Conservation (phyloP, 257 asterid species). For the Nyctanthes arbortristis region DNA sequence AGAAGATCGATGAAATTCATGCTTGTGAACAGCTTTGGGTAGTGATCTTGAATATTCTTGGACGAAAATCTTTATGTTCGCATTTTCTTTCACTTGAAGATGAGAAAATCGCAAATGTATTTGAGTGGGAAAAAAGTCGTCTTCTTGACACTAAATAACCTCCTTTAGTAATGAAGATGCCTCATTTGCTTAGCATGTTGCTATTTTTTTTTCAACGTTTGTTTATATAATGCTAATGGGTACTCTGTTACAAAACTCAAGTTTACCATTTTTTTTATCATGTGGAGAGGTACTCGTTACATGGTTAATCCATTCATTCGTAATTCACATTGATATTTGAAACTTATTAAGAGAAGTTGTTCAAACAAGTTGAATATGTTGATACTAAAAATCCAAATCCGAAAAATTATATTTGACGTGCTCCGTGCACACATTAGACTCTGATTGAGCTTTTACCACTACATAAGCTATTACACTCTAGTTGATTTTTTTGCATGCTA, state of each 20-base stretch:
- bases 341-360: no score
- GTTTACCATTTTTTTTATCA: no score
- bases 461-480: no score
- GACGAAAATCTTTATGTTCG: slow-evolving; percentile 36
- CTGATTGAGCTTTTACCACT: no score
- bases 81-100: slow-evolving; percentile 40
- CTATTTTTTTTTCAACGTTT: slow-evolving; percentile 1
- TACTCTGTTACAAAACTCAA: not conserved
- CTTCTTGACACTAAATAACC: slow-evolving; percentile 34
- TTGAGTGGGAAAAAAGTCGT: slow-evolving; percentile 60
- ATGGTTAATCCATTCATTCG: no score
- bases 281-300: no score
- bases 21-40: slow-evolving; percentile 68
- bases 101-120: slow-evolving; percentile 42
- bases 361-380: no score
- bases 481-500: no score
- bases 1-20: slow-evolving; percentile 62
- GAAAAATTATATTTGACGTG: no score
- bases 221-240: not conserved
- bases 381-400: no score
- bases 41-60: slow-evolving; percentile 51
- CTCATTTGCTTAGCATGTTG: not conserved
- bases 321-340: no score
- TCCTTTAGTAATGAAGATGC: slow-evolving; percentile 7
- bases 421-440: no score